Evolutionary conservation across 192 early-diverging fungal species (phyloP).

Genomic region (Backusella westeae): DNA sequence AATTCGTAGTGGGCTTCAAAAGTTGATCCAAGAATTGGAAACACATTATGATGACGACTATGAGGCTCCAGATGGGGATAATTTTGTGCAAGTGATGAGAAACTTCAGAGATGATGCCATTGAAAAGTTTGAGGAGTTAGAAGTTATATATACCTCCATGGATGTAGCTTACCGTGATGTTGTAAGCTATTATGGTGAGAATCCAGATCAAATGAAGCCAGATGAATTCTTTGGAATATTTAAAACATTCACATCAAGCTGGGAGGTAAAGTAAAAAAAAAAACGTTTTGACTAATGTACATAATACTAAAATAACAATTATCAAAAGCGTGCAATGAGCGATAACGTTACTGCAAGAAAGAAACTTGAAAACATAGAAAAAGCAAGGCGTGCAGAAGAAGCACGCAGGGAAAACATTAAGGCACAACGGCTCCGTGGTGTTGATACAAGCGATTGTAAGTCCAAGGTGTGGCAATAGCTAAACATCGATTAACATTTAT

Average conservation of each 20-base stretch:
- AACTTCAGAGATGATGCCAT: slow-evolving; percentile 65
- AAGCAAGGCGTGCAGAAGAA: slow-evolving; percentile 26
- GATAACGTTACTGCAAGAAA: slow-evolving; percentile 43
- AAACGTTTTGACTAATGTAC: not conserved
- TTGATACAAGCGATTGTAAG: slow-evolving; percentile 41
- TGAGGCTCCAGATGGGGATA: slow-evolving; percentile 56
- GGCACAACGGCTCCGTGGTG: slow-evolving; percentile 28
- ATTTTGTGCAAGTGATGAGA: slow-evolving; percentile 60
- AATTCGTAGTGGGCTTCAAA: slow-evolving; percentile 43
- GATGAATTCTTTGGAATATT: slow-evolving; percentile 89
- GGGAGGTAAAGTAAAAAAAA: slow-evolving; percentile 48
- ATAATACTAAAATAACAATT: not conserved
- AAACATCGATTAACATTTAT: slow-evolving; percentile 2
- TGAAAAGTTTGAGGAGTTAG: slow-evolving; percentile 58
- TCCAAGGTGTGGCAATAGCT: not conserved
- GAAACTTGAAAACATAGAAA: slow-evolving; percentile 47
- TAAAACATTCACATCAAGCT: slow-evolving; percentile 76
- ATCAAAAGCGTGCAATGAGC: slow-evolving; percentile 48
- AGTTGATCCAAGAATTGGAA: slow-evolving; percentile 44
- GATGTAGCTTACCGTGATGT: slow-evolving; percentile 68
- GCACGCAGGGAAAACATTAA: slow-evolving; percentile 31
- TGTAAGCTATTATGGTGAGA: slow-evolving; percentile 72
- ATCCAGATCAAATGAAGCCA: slow-evolving; percentile 65
- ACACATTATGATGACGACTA: slow-evolving; percentile 42
- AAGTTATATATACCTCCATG: slow-evolving; percentile 64